A percentile compares a stretch with the other conserved stretches of the same genome.
Conservation (phyloP, 306 rosid genomes). For the Castanospermum australe region DNA sequence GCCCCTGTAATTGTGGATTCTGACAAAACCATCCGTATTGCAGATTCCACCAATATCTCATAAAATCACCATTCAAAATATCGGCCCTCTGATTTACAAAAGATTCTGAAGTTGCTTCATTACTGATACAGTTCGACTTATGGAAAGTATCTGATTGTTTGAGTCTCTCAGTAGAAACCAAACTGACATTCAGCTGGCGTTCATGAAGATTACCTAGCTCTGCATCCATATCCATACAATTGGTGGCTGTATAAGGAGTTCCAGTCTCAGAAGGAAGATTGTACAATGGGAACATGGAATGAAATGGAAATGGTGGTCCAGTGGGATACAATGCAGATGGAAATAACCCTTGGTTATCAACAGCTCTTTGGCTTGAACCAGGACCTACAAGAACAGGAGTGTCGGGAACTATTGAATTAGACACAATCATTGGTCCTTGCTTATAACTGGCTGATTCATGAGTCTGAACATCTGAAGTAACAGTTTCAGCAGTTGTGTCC, state of each 20-base stretch:
- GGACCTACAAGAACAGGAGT: slow-evolving; percentile 41
- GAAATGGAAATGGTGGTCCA: slow-evolving; percentile 54
- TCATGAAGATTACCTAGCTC: slow-evolving; percentile 40
- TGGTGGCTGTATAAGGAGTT: slow-evolving; percentile 45
- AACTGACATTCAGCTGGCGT: slow-evolving; percentile 21
- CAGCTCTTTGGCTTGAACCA: slow-evolving; percentile 46
- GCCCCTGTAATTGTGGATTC: slow-evolving; percentile 19
- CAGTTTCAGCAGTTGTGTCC: slow-evolving; percentile 40
- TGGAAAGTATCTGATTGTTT: slow-evolving; percentile 28
- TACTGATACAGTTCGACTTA: slow-evolving; percentile 23
- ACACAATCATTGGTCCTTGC: slow-evolving; percentile 43
- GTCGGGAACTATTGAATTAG: slow-evolving; percentile 42
- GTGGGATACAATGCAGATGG: slow-evolving; percentile 50
- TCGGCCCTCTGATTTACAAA: slow-evolving; percentile 37
- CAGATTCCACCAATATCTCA: slow-evolving; percentile 54
- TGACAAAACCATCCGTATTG: slow-evolving; percentile 55
- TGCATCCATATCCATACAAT: slow-evolving; percentile 38
- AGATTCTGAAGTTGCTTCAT: slow-evolving; percentile 33
- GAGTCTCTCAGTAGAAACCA: slow-evolving; percentile 36
- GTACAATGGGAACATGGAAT: slow-evolving; percentile 45
- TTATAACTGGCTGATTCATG: slow-evolving; percentile 43
- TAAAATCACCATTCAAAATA: slow-evolving; percentile 59
- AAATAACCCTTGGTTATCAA: slow-evolving; percentile 35
- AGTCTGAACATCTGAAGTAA: slow-evolving; percentile 33
- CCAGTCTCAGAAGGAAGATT: slow-evolving; percentile 46